Base-by-base conservation (phyloP, 768 basidiomycete genomes). In the Calocera cornea region DNA sequence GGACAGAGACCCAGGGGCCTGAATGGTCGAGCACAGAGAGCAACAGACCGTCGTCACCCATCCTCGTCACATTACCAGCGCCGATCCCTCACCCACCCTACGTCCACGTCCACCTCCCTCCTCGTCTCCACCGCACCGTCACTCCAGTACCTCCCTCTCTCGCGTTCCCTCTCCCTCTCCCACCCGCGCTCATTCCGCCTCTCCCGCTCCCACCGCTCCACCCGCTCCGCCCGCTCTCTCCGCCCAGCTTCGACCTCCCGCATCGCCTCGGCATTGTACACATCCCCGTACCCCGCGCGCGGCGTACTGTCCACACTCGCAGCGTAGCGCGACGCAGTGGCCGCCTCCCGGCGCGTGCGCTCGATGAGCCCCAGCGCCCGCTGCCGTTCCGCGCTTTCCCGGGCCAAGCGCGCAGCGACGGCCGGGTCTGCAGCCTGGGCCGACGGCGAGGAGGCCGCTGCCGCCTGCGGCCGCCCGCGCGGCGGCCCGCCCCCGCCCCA, bases 361-460 rank as follows among this genome's bases (percentile, higher is more conserved):
- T 79, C 79, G 24, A 90, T 85, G 33, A 91, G 84, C 8, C 82
- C 88, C n/a, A 84, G 76, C 0, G 90, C 89, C 0, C 90, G 85
- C 71, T 87, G 83, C 2, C 89, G 83, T 74, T 92, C 90, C 0
- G 86, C 83, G 0, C 85, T 84, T 76, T 92, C 90, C 31, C 90
- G 85, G n/a, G 77, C 78, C 10, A 89, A 76, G 1, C 90, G 86
- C 3, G 83, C 83, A 33, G 82, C 81, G 0, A 84, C 80, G 67
- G 83, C 81, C 0, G 80, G 77, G 16, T 76, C 78, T 38, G 74
- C 73, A 65, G 74, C 68, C 49, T 41, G 64, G 8, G 82, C 83
- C 33, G 82, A n/a, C n/a, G n/a, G n/a, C n/a, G n/a, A n/a, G n/a
- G n/a, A n/a, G n/a, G n/a, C n/a, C n/a, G n/a, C n/a, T n/a, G n/a